A percentile compares a stretch with the other conserved stretches of the same genome.
phyloP scores from a whole-genome alignment of 345 rosid species.

The Stellera chamaejasme region DNA sequence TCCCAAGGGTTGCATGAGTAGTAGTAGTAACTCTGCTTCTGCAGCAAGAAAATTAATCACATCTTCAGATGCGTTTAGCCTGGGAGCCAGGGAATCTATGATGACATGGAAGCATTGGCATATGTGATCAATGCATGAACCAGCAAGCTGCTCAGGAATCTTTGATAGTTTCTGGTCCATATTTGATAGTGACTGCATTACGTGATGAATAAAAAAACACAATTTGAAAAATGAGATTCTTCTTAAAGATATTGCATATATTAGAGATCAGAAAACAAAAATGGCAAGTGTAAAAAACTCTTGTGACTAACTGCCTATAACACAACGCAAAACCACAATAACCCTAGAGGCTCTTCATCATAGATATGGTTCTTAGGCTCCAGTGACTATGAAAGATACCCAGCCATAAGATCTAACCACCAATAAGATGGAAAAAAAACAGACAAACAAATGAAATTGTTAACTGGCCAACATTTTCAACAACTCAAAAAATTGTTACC shows the following conservation, averaged over 20 bases:
- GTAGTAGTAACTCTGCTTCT: constrained; percentile 61
- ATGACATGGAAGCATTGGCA: constrained; percentile 31
- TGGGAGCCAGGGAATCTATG: constrained; percentile 37
- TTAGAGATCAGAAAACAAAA: constrained; percentile 2
- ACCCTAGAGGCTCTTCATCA: too few relatives aligned
- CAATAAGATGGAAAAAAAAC: too few relatives aligned
- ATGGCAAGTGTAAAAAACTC: too few relatives aligned
- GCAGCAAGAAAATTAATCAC: constrained; percentile 53
- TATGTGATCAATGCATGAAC: constrained; percentile 43
- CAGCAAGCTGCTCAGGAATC: constrained; percentile 39
- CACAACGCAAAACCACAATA: background rate
- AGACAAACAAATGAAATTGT: too few relatives aligned
- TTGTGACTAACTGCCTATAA: background rate
- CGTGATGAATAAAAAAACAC: constrained; percentile 11
- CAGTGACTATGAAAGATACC: too few relatives aligned
- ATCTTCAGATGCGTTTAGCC: constrained; percentile 40
- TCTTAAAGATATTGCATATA: too few relatives aligned
- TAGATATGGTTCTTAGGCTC: too few relatives aligned
- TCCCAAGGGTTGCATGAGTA: constrained; percentile 39
- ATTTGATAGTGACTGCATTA: constrained; percentile 41
- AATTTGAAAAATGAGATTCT: background rate
- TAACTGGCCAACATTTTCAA: too few relatives aligned
- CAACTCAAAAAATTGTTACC: background rate
- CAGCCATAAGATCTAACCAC: too few relatives aligned
- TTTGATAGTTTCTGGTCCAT: constrained; percentile 23